Conservation (phyloP, 148 eudicot genomes). For the Vaccinium myrtillus region DNA sequence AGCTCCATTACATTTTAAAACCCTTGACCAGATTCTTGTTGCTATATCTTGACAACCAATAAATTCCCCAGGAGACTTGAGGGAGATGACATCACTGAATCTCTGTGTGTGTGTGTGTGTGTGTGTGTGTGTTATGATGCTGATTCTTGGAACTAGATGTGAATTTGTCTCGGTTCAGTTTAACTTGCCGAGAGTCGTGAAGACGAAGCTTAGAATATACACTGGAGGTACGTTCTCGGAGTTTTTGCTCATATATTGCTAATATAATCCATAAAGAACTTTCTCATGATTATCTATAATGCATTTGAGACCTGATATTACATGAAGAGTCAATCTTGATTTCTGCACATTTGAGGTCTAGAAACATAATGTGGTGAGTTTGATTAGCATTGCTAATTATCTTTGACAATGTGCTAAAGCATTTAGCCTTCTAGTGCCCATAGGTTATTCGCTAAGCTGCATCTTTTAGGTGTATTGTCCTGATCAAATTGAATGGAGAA, state of each 20-base stretch:
- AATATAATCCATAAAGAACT: not conserved
- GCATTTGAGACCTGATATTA: not conserved
- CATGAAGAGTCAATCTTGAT: not conserved
- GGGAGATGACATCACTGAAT: not conserved
- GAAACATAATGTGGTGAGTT: not conserved
- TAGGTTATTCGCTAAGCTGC: not conserved
- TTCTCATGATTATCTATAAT: not conserved
- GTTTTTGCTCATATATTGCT: not conserved
- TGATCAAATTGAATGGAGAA: not conserved
- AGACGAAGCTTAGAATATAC: not conserved
- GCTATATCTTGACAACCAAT: constrained; percentile 1
- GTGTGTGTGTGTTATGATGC: not conserved
- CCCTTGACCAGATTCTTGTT: constrained; percentile 3
- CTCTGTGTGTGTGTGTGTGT: not conserved
- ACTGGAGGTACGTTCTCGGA: not conserved
- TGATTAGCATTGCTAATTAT: not conserved
- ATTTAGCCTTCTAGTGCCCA: not conserved
- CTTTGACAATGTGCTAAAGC: not conserved
- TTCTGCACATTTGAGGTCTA: not conserved
- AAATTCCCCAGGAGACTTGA: not conserved
- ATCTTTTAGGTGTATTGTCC: not conserved
- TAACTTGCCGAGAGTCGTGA: not conserved
- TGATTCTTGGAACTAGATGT: not conserved
- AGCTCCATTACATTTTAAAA: not conserved
- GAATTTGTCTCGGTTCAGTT: not conserved